phyloP scores from a whole-genome alignment of 2,329 filamentous ascomycete species.

The Tolypocladium amazonense region DNA sequence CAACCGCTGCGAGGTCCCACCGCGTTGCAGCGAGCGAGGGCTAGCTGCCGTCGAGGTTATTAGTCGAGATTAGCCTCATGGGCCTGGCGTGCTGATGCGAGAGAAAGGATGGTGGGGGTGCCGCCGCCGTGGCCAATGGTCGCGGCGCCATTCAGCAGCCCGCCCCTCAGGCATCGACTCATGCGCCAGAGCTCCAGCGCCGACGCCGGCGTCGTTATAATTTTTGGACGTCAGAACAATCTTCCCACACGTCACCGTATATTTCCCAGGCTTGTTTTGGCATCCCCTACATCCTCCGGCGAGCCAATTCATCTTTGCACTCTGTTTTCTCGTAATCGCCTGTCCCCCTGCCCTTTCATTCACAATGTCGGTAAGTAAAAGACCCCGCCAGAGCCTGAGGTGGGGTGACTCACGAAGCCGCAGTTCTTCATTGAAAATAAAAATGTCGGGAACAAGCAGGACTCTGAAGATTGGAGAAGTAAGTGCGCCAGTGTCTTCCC shows the following conservation, averaged over 20 bases:
- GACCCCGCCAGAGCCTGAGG: background rate
- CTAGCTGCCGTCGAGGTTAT: background rate
- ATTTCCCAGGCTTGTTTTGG: background rate
- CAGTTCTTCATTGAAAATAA: conserved; percentile 69
- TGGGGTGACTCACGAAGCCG: conserved; percentile 16
- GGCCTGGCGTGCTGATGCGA: background rate
- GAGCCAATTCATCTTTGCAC: background rate
- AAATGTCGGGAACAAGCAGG: conserved; percentile 62
- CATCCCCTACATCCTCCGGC: background rate
- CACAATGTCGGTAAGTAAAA: background rate
- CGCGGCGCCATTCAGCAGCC: background rate
- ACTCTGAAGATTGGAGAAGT: conserved; percentile 79
- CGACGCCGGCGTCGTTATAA: background rate
- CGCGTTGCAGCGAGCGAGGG: background rate
- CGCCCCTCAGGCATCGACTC: background rate
- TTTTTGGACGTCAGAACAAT: background rate
- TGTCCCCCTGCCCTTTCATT: background rate
- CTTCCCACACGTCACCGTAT: background rate
- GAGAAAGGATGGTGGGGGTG: background rate
- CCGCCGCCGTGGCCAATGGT: background rate
- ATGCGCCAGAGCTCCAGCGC: background rate
- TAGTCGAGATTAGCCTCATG: background rate
- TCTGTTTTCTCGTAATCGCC: background rate
- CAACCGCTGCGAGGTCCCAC: background rate
- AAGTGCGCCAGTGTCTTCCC: conserved; percentile 21